Evolutionary conservation across 331 rosid species (phyloP).

Genomic region (Stylosanthes scabra): DNA sequence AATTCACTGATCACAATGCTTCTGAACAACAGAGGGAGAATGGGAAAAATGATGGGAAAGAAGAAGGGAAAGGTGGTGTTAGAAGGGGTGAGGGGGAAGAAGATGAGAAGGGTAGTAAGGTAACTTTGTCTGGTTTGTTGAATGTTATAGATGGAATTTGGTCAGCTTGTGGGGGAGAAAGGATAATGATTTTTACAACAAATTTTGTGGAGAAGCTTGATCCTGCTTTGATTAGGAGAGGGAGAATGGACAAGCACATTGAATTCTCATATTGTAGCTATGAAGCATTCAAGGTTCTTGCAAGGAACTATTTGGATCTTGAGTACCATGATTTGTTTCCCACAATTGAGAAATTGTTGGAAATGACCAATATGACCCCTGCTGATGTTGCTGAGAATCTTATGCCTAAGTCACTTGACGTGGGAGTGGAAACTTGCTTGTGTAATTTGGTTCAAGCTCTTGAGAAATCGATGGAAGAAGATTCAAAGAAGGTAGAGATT

Average conservation of each 20-base stretch:
- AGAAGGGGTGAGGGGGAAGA: slow-evolving; percentile 31
- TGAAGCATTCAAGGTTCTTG: slow-evolving; percentile 34
- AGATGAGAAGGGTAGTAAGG: slow-evolving; percentile 11
- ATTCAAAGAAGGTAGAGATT: slow-evolving; percentile 23
- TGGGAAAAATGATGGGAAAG: neutral
- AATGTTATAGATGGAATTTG: slow-evolving; percentile 41
- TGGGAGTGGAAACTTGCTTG: slow-evolving; percentile 34
- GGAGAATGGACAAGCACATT: slow-evolving; percentile 41
- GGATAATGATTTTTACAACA: slow-evolving; percentile 39
- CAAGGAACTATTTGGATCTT: slow-evolving; percentile 31
- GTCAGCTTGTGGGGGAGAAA: slow-evolving; percentile 48
- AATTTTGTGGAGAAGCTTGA: slow-evolving; percentile 42
- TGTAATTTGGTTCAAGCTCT: slow-evolving; percentile 50
- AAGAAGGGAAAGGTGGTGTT: neutral
- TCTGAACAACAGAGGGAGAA: too few relatives aligned
- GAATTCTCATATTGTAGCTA: slow-evolving; percentile 38
- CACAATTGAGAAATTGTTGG: slow-evolving; percentile 38
- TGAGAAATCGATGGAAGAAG: slow-evolving; percentile 43
- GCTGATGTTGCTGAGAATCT: slow-evolving; percentile 67
- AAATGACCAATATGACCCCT: slow-evolving; percentile 42
- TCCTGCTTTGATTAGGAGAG: slow-evolving; percentile 42
- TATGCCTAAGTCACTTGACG: slow-evolving; percentile 46
- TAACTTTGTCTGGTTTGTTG: slow-evolving; percentile 39
- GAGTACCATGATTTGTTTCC: slow-evolving; percentile 50
- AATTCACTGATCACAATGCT: too few relatives aligned